Evolutionary conservation across 495 filamentous ascomycete species (phyloP), one percentile per base, ranked within the genome.

Genomic region (Podospora australis): DNA sequence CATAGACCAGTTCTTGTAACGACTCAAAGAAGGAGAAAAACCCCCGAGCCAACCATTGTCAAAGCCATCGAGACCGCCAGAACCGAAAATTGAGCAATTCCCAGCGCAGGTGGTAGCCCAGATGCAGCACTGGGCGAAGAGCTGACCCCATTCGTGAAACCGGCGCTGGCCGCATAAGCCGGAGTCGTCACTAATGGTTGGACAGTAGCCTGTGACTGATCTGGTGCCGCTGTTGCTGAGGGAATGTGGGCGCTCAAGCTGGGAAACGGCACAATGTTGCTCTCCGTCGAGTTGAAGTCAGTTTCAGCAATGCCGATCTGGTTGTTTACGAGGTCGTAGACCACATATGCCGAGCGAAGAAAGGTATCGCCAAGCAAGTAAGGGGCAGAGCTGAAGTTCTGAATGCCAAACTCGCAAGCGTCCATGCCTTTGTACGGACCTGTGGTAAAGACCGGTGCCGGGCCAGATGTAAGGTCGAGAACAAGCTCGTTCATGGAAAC

Each of bases 341-440:
- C 94, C 9, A 95, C 87, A 58, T 97, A 98, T 0, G 90, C 89
- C 28, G 84, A 88, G 49, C 92, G 81, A 9, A 98, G 70, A 70
- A 97, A 97, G 0, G 92, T 96, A 64, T 98, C 92, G n/a, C 92
- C 92, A 19, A 98, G 73, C 17, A 96, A 78, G 47, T 73, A 75
- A 2, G 80, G 78, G 10, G 70, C 67, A 4, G 70, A 57, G 36
- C 72, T 81, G 19, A 82, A 78, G 41, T 87, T 83, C 43, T 79
- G 77, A 58, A 97, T 84, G 28, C 90, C 89, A 48, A 91, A 87
- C 48, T 80, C 69, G 59, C 88, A 92, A 1, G 77, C 71, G 0
- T 66, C 60, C 42, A 77, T 67, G 13, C 82, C 84, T 49, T 82
- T 74, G 38, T 72, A 75, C 6, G 41, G 56, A 2, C 70, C 70